Percentiles rank a stretch among this genome's conserved stretches.
Conservation (phyloP, 768 basidiomycete species). For the Termitomyces sp. region DNA sequence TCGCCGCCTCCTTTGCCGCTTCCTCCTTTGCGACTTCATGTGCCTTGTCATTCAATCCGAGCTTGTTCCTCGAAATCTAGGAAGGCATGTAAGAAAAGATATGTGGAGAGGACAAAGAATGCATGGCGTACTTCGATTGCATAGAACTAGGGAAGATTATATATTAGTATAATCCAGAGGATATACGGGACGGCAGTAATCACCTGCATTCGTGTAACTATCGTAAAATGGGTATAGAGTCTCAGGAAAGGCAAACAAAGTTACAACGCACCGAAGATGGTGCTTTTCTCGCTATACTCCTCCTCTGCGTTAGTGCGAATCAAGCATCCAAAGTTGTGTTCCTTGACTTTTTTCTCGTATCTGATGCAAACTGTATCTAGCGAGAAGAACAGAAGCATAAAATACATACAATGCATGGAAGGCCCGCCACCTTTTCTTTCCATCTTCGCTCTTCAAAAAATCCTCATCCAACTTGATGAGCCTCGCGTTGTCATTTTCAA, state of each 20-base stretch:
- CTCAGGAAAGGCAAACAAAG: constrained; percentile 3
- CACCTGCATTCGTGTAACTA: constrained; percentile 70
- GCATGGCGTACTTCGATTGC: constrained; percentile 65
- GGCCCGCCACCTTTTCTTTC: constrained; percentile 86
- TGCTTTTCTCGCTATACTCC: constrained; percentile 89
- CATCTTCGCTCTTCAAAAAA: constrained; percentile 82
- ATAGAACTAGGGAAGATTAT: constrained; percentile 58
- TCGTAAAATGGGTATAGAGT: neutral
- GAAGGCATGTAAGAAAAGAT: neutral
- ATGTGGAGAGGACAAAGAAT: neutral
- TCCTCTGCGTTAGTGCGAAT: constrained; percentile 73
- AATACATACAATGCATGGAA: constrained; percentile 67
- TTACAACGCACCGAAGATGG: constrained; percentile 72
- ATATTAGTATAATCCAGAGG: neutral
- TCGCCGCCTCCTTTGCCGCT: constrained; percentile 55
- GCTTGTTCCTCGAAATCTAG: constrained; percentile 86
- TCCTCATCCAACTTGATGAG: constrained; percentile 74
- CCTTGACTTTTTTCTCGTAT: constrained; percentile 86
- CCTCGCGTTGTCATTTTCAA: constrained; percentile 38
- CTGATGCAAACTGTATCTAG: constrained; percentile 26
- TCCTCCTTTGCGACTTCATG: constrained; percentile 78
- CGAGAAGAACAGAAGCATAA: neutral
- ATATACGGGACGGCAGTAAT: neutral
- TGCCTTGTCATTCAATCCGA: constrained; percentile 84
- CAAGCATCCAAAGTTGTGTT: constrained; percentile 96